Base-by-base conservation (phyloP, 2,329 filamentous ascomycete genomes). In the Hirsutella rhossiliensis region DNA sequence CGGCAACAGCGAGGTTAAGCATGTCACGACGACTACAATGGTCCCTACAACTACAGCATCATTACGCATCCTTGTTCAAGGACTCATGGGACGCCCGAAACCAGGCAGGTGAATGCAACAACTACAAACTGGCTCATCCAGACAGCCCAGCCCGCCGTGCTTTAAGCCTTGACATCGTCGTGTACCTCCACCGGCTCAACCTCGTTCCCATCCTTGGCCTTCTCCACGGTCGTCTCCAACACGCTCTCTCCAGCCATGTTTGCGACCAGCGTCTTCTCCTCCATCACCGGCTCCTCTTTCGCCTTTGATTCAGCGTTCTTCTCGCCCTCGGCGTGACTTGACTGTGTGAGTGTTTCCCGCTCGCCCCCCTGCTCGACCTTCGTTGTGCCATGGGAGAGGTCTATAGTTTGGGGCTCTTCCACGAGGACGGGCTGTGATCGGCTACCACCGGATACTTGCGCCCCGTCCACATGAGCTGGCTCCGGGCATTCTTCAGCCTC, bases 211-310 rank as follows among this genome's bases (percentile, higher is more conserved):
- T 56, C 59, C 41, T 60, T 55, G 37, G 58, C 56, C 50, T 64
- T 60, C 43, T 62, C 52, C 12, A 70, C 48, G 20, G 57, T 56
- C 3, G 64, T 61, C 46, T 65, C 59, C 11, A 68, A 49, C n/a
- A 71, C 56, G 29, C 62, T 61, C 54, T 70, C 68, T 3, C 68
- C 68, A 7, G 67, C 68, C 42, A 56, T 64, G 48, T 71, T 68
- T 11, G 61, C 55, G 20, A 56, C 64, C 17, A 68, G 54, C 0
- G 64, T 63, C 54, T 68, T 63, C 36, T 61, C 53, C 18, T 53
- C 48, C 44, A 43, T 40, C 3, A 40, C 45, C 15, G 45, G 41
- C 20, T 47, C 46, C 34, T 40, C 37, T 18, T 37, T 17, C 13
- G 38, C n/a, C 19, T 37, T 38, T 11, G 34, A 32, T 11, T 46